Percentiles rank a stretch among this genome's conserved stretches.
These are phyloP conservation scores for Euphorbia corollata DNA, from an alignment of 441 rosid species.

Conservation along the genomic window DNA sequence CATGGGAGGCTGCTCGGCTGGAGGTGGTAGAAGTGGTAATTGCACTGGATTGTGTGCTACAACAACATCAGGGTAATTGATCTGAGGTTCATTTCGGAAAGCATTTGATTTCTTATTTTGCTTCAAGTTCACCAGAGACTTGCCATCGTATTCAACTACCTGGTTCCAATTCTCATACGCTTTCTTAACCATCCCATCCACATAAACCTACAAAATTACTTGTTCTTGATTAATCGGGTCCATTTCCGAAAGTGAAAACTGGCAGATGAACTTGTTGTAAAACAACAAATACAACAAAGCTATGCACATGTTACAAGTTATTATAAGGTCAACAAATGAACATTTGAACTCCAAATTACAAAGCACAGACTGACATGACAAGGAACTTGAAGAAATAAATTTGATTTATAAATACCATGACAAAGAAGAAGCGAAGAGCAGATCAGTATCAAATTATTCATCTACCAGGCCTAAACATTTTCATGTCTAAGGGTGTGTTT, in stretches of 20 bases:
- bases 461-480: too few species aligned
- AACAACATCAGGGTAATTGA: constrained; percentile 36
- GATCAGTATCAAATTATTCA: too few species aligned
- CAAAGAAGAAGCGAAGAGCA: too few species aligned
- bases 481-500: too few species aligned
- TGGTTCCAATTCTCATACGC: constrained; percentile 92
- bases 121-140: constrained; percentile 62
- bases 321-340: not conserved
- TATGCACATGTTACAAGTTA: not conserved
- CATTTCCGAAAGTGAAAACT: too few species aligned
- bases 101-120: constrained; percentile 44
- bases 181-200: constrained; percentile 81
- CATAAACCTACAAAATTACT: constrained; percentile 56
- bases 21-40: constrained; percentile 38
- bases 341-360: not conserved
- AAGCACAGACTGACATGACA: not conserved
- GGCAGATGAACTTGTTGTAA: too few species aligned
- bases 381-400: not conserved
- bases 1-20: constrained; percentile 49
- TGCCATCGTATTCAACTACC: constrained; percentile 90
- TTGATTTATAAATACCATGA: not conserved
- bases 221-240: not conserved
- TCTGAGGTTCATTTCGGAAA: constrained; percentile 45
- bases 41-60: constrained; percentile 50
- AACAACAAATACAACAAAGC: too few species aligned